Evolutionary conservation across 2,329 filamentous ascomycete species (phyloP), one percentile per base, ranked within the genome.

Genomic region (Aspergillus nomiae): DNA sequence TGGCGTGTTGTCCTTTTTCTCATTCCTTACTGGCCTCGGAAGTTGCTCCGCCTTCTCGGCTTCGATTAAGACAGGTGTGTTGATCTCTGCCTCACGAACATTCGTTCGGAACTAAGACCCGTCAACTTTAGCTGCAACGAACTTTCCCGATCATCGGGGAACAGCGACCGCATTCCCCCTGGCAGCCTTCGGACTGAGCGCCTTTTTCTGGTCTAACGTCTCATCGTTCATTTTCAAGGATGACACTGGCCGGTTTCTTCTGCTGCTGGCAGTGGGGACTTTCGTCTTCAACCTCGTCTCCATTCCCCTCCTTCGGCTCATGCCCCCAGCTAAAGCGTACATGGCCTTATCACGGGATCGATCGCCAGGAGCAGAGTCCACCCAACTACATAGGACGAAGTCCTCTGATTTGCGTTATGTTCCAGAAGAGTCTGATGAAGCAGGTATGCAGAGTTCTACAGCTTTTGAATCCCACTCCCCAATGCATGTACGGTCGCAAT

Each of bases 151-250:
- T 63, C 90, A 96, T 75, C 88, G 95, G 67, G 95, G 95, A 60
- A 97, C 94, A 4, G 95, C 95, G 7, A 98, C 95, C 7, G 94
- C 94, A 1, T 95, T 98, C 71, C 94, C 95, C 7, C 80, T 98
- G 61, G 92, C 95, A 61, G 94, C 92, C 3, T 98, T 98, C 74
- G 95, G 95, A 3, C 81, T 99, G 62, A 97, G 94, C 75, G 95
- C 95, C 60, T 95, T 99, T 80, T 96, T 98, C 82, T 99, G 97
- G 80, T 94, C 95, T 0, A 84, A 89, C 2, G 79, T 96, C 38
- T 92, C 92, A 26, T 87, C 88, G 21, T 74, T 96, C 54, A 81
- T 92, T 46, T 94, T 97, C 73, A 91, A 92, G 2, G 92, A 92
- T 45, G 88, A 96, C 71, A 95, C 93, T 0, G 90, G 90, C 60